These are phyloP conservation scores for Crithidia bombi DNA, from an alignment of 208 protist species.

Conservation along the genomic window DNA sequence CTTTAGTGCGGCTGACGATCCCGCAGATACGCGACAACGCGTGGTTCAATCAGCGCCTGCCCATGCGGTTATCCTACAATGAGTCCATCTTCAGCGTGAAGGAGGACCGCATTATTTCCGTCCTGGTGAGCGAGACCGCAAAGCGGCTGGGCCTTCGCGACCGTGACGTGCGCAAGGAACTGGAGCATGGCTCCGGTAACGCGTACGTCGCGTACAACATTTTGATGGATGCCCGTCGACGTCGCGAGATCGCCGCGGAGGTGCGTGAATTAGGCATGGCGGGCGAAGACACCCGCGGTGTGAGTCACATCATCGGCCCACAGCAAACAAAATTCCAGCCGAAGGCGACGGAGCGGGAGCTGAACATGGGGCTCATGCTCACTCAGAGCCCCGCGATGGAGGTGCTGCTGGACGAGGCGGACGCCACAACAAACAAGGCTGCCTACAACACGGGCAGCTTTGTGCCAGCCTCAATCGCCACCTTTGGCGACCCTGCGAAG, in stretches of 20 bases:
- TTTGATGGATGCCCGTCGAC: slow-evolving; percentile 68
- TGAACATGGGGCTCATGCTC: slow-evolving; percentile 87
- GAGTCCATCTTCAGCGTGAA: slow-evolving; percentile 70
- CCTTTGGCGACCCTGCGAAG: slow-evolving; percentile 21
- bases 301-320: slow-evolving; percentile 19
- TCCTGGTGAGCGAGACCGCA: slow-evolving; percentile 65
- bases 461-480: slow-evolving; percentile 67
- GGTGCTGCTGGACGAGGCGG: slow-evolving; percentile 67
- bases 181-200: slow-evolving; percentile 62
- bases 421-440: slow-evolving; percentile 76
- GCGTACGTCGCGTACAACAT: slow-evolving; percentile 90
- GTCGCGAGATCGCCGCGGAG: slow-evolving; percentile 70
- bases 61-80: slow-evolving; percentile 78
- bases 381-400: slow-evolving; percentile 90
- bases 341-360: slow-evolving; percentile 79
- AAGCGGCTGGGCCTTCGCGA: slow-evolving; percentile 62
- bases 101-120: slow-evolving; percentile 76
- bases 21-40: slow-evolving; percentile 89
- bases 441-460: slow-evolving; percentile 81
- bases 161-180: slow-evolving; percentile 66
- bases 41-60: slow-evolving; percentile 90
- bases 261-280: slow-evolving; percentile 48
- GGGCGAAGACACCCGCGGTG: slow-evolving; percentile 26
- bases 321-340: slow-evolving; percentile 43
- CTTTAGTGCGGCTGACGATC: slow-evolving; percentile 87